A percentile compares a stretch with the other conserved stretches of the same genome.
Conservation (phyloP, 768 basidiomycete genomes). For the Podaxis sp. region DNA sequence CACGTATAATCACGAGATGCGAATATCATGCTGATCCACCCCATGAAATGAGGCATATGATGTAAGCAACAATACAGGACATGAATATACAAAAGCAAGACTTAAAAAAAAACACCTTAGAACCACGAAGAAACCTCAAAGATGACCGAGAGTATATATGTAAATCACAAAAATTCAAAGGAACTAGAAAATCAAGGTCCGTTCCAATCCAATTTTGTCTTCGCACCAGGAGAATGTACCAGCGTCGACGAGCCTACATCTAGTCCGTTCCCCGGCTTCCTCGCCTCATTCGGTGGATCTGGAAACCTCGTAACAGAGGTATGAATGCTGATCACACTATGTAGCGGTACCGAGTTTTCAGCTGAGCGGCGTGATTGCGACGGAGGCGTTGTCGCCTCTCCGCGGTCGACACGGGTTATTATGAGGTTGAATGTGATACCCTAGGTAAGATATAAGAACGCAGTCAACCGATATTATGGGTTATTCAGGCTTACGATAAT, state of each 20-base stretch:
- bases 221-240: not conserved
- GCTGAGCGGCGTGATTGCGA: not conserved
- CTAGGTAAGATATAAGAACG: slow-evolving; percentile 4
- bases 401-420: slow-evolving; percentile 28
- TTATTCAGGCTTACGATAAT: slow-evolving; percentile 32
- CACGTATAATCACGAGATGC: no score
- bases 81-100: no score
- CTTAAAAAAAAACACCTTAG: no score
- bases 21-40: no score
- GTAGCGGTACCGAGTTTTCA: slow-evolving; percentile 22
- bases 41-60: no score
- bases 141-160: no score
- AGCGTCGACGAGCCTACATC: not conserved
- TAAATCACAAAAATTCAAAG: no score
- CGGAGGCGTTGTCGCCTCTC: slow-evolving; percentile 18
- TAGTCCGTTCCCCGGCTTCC: not conserved
- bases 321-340: slow-evolving; percentile 30
- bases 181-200: not conserved
- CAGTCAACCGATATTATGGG: not conserved
- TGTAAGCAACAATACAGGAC: no score
- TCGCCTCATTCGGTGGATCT: not conserved
- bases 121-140: no score
- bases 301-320: slow-evolving; percentile 29
- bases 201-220: not conserved
- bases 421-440: slow-evolving; percentile 36